These are phyloP conservation scores for Pythium scleroteichum DNA, from an alignment of 352 stramenopile genomes.

Conservation along the genomic window DNA sequence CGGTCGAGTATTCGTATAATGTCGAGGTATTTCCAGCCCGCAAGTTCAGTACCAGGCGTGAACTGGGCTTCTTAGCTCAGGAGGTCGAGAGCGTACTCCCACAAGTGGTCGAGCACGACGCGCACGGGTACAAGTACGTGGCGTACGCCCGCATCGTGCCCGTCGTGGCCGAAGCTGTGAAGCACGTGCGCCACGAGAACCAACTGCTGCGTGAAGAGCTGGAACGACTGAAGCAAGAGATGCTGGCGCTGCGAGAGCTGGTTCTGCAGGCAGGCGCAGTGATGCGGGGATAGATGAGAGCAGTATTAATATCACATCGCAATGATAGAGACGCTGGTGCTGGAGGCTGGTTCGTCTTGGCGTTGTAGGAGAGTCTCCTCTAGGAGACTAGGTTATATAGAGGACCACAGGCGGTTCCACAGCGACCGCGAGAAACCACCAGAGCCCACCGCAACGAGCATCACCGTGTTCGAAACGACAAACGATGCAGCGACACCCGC, in stretches of 20 bases:
- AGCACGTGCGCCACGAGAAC: constrained; percentile 32
- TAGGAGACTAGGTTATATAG: too few species aligned
- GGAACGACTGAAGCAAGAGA: not conserved
- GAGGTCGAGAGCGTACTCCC: constrained; percentile 80
- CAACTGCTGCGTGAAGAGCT: not conserved
- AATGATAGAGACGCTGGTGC: too few species aligned
- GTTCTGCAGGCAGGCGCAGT: not conserved
- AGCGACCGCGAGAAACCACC: too few species aligned
- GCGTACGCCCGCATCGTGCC: constrained; percentile 82
- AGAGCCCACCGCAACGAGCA: too few species aligned
- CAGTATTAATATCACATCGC: too few species aligned
- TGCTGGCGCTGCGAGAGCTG: constrained; percentile 1
- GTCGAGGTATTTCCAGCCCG: constrained; percentile 40
- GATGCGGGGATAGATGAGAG: too few species aligned
- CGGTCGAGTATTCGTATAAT: constrained; percentile 67
- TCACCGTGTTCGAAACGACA: not conserved
- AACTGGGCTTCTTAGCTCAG: constrained; percentile 90
- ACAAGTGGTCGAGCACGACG: constrained; percentile 71
- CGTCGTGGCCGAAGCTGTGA: constrained; percentile 81
- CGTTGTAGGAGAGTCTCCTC: too few species aligned
- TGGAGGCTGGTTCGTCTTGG: too few species aligned
- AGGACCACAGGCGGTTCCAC: too few species aligned
- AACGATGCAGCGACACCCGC: too few species aligned
- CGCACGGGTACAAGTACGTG: constrained; percentile 85
- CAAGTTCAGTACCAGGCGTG: constrained; percentile 41